A percentile compares a stretch with the other conserved stretches of the same genome.
Conservation (phyloP, 2,329 filamentous ascomycete genomes). For the Colletotrichum endophyticum region DNA sequence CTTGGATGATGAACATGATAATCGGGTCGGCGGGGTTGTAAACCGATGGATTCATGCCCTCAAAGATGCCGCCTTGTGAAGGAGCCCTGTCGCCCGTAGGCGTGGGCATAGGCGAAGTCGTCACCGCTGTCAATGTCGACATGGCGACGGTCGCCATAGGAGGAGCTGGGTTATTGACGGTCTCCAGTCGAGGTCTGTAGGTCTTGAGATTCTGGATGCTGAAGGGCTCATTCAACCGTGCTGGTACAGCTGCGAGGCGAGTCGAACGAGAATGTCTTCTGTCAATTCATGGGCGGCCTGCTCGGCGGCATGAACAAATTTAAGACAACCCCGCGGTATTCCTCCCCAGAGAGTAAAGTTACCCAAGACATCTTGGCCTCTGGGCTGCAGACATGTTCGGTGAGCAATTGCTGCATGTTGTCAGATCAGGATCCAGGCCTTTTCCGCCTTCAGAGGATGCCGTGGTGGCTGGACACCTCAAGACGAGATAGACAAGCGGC, state of each 20-base stretch:
- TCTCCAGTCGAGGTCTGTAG: not conserved
- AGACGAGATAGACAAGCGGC: not conserved
- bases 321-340: not conserved
- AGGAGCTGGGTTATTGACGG: not conserved
- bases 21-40: constrained; percentile 77
- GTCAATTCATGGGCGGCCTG: not conserved
- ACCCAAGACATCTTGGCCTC: not conserved
- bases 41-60: constrained; percentile 70
- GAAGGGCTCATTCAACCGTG: not conserved
- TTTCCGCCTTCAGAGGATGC: not conserved
- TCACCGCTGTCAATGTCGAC: not conserved
- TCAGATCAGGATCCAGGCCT: not conserved
- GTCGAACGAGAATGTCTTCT: not conserved
- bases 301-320: not conserved
- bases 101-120: constrained; percentile 21
- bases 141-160: not conserved
- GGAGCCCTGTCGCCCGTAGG: constrained; percentile 31
- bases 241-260: not conserved
- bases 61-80: constrained; percentile 68
- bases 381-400: not conserved
- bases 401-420: not conserved
- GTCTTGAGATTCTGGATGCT: not conserved
- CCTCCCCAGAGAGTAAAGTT: not conserved
- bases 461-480: not conserved
- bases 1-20: constrained; percentile 78